These are phyloP conservation scores for Stagonosporopsis chrysanthemi DNA, from an alignment of 2,329 filamentous ascomycete species.

Conservation along the genomic window DNA sequence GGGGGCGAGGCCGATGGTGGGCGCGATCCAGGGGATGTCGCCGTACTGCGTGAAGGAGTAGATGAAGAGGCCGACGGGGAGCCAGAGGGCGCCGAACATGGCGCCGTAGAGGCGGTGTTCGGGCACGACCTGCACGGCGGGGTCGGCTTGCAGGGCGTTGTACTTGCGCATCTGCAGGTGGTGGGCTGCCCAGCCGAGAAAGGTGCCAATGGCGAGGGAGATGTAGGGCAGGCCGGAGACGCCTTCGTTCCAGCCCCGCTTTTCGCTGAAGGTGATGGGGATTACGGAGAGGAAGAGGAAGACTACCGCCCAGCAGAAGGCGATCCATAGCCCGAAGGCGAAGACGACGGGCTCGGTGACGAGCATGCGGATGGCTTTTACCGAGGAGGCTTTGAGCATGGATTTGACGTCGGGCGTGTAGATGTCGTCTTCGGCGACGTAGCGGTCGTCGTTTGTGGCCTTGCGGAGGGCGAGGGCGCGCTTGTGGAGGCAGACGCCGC, in stretches of 20 bases:
- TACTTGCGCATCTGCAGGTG: conserved; percentile 62
- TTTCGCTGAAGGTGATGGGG: conserved; percentile 54
- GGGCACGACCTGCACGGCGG: conserved; percentile 46
- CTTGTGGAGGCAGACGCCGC: conserved; percentile 57
- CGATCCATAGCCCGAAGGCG: conserved; percentile 60
- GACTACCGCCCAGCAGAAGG: conserved; percentile 62
- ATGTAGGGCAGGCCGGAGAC: conserved; percentile 61
- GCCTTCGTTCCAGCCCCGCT: conserved; percentile 62
- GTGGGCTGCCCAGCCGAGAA: conserved; percentile 58
- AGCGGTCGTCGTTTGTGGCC: conserved; percentile 59
- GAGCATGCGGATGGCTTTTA: conserved; percentile 61
- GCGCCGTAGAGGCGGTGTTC: conserved; percentile 45
- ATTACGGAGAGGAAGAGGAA: conserved; percentile 60
- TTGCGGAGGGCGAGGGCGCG: conserved; percentile 58
- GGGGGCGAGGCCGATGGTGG: conserved; percentile 57
- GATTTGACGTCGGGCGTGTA: conserved; percentile 58
- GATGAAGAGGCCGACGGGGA: conserved; percentile 51
- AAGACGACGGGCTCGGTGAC: conserved; percentile 60
- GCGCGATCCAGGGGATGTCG: conserved; percentile 58
- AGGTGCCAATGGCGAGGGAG: conserved; percentile 58
- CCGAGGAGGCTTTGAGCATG: conserved; percentile 58
- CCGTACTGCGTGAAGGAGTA: conserved; percentile 63
- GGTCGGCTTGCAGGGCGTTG: conserved; percentile 50
- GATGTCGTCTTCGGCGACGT: conserved; percentile 60
- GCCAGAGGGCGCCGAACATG: conserved; percentile 41